Evolutionary conservation across 2,329 filamentous ascomycete species (phyloP), one percentile per base, ranked within the genome.

Genomic region (Dothistroma septosporum): DNA sequence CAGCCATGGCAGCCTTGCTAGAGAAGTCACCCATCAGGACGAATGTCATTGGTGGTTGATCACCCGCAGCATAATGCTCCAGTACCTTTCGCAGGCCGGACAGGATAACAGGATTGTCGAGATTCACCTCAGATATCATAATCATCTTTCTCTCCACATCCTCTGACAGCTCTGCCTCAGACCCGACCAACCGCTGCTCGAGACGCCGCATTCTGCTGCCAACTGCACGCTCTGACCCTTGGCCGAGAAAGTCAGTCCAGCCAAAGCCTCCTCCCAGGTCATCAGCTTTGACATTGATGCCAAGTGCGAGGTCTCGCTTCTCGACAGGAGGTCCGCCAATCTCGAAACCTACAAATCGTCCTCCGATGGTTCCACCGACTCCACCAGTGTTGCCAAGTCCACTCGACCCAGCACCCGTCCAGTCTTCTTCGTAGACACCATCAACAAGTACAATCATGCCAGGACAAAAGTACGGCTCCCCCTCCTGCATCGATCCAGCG

Each of bases 371-470:
- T 14, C 92, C 93, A 46, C 93, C 93, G 28, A 97, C 87, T 47
- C 93, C 93, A 53, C 86, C 88, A 65, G 86, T 89, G 5, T 89
- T 88, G 55, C 90, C 89, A 11, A 76, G 62, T 1, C 76, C 74
- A 21, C 72, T 74, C 21, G 86, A 87, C 16, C 87, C 87, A 1
- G 82, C 78, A 21, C 85, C 87, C 64, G 87, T 84, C 63, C 92
- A 91, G 68, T 96, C 92, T 74, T 97, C 94, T 73, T 96, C 92
- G 71, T 99, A 99, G n/a, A 93, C 87, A 7, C 94, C 94, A 70
- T 99, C 94, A 0, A 97, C 86, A 0, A 99, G 82, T 3, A 97
- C 90, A 53, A 99, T 90, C 92, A 97, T 97, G 2, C 95, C 95
- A 0, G 94, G 92, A 5, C 88, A 87, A 72, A 97, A 97, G 89